These are phyloP conservation scores for Penicillium palitans DNA, from an alignment of 2,329 filamentous ascomycete species.

Conservation along the genomic window DNA sequence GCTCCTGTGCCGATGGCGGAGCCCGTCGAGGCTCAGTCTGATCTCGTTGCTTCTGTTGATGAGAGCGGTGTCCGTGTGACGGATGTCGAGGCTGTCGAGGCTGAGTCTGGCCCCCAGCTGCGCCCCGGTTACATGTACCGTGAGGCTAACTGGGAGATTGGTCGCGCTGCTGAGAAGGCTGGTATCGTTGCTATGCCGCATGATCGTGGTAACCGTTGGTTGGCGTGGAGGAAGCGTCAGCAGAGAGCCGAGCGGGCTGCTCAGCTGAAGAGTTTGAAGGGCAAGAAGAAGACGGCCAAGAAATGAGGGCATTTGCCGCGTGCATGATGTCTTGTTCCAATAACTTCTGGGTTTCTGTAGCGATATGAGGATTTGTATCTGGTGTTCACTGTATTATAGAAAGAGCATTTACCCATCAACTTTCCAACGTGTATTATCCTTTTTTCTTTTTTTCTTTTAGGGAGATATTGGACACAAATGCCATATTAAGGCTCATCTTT, in stretches of 20 bases:
- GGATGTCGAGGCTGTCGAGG: conserved; percentile 26
- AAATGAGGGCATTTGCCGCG: conserved; percentile 29
- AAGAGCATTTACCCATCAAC: conserved; percentile 22
- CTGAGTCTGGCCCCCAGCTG: conserved; percentile 38
- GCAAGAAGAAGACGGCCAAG: conserved; percentile 46
- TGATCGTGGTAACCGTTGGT: conserved; percentile 60
- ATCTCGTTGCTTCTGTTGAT: conserved; percentile 28
- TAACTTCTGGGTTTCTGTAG: conserved; percentile 24
- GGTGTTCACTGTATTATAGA: conserved; percentile 40
- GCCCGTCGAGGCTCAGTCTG: conserved; percentile 22
- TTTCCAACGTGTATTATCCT: neutral
- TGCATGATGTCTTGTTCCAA: conserved; percentile 27
- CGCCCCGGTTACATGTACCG: conserved; percentile 64
- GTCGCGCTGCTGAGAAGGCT: conserved; percentile 61
- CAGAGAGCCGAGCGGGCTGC: conserved; percentile 52
- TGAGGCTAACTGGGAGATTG: conserved; percentile 68
- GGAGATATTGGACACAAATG: neutral
- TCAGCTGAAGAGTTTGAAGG: conserved; percentile 56
- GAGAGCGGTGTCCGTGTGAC: conserved; percentile 28
- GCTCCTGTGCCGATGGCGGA: conserved; percentile 50
- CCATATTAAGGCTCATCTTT: neutral
- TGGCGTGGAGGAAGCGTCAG: conserved; percentile 63
- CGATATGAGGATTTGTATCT: conserved; percentile 28
- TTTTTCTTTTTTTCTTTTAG: neutral
- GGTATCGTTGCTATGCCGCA: conserved; percentile 58